A percentile compares a stretch with the other conserved stretches of the same genome.
phyloP scores from a whole-genome alignment of 768 basidiomycete species.

The Lactifluus rugatus region DNA sequence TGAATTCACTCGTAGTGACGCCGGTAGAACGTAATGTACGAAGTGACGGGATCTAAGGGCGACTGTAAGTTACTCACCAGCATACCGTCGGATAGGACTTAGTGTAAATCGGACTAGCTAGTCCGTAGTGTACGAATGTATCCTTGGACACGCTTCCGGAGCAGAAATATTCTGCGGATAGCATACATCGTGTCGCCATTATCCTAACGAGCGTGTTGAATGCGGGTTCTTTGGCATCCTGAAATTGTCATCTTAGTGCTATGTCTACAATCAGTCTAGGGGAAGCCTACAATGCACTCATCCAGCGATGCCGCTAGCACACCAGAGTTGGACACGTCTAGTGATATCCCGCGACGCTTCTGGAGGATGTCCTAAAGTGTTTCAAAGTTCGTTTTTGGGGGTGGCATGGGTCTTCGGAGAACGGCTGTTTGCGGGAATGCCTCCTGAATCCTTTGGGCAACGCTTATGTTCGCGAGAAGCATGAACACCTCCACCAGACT shows the following conservation, averaged over 20 bases:
- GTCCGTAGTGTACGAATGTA: slow-evolving; percentile 92
- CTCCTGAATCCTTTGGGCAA: slow-evolving; percentile 85
- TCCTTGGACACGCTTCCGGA: slow-evolving; percentile 89
- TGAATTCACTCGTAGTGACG: no score
- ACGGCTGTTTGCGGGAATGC: slow-evolving; percentile 95
- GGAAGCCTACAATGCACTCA: slow-evolving; percentile 58
- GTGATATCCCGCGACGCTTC: slow-evolving; percentile 71
- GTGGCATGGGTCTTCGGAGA: slow-evolving; percentile 81
- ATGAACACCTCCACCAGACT: slow-evolving; percentile 98
- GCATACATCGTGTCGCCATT: slow-evolving; percentile 98
- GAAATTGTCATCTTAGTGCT: not conserved
- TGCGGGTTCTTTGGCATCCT: slow-evolving; percentile 78
- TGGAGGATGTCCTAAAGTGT: slow-evolving; percentile 85
- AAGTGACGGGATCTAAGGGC: no score
- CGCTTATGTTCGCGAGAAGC: slow-evolving; percentile 94
- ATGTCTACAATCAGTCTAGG: slow-evolving; percentile 3
- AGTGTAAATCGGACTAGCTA: slow-evolving; percentile 96
- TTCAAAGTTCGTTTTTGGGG: slow-evolving; percentile 90
- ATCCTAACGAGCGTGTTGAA: slow-evolving; percentile 98
- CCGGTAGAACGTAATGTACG: no score
- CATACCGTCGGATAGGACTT: slow-evolving; percentile 93
- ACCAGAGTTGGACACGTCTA: slow-evolving; percentile 88
- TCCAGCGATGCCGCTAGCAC: slow-evolving; percentile 85
- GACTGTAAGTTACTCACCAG: slow-evolving; percentile 66
- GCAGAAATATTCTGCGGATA: slow-evolving; percentile 96